Conservation (phyloP, 768 basidiomycete species). For the Lentinula boryana region DNA sequence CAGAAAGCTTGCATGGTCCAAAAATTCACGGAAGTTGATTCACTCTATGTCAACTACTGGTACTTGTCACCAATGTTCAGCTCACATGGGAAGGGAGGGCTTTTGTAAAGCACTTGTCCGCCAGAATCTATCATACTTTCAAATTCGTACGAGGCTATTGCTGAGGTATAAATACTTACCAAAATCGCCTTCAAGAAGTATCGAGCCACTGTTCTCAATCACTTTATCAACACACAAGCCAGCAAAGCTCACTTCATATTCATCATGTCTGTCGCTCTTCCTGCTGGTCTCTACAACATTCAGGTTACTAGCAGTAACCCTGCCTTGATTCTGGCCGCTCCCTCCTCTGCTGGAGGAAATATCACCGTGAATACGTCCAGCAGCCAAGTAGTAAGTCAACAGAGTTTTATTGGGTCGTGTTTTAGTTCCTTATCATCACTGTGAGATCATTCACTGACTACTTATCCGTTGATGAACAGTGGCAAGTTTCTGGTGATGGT, state of each 20-base stretch:
- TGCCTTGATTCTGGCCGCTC: background rate
- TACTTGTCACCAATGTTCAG: too few relatives aligned
- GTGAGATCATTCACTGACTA: too few relatives aligned
- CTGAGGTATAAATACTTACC: background rate
- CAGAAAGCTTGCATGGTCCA: too few relatives aligned
- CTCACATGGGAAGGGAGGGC: too few relatives aligned
- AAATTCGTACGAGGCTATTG: background rate
- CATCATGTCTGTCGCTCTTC: background rate
- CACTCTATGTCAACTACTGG: too few relatives aligned
- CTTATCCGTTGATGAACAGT: background rate
- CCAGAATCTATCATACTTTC: background rate
- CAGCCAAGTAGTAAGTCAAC: background rate
- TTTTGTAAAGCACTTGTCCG: too few relatives aligned
- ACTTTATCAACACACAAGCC: background rate
- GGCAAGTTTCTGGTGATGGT: background rate
- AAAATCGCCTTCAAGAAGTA: background rate
- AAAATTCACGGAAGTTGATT: too few relatives aligned
- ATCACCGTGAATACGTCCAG: background rate
- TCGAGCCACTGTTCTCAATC: background rate
- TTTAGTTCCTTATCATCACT: too few relatives aligned
- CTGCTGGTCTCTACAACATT: background rate
- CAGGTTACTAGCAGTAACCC: background rate
- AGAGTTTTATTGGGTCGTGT: too few relatives aligned
- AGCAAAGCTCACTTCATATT: background rate
- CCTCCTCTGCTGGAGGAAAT: background rate